Percentiles rank a stretch among this genome's conserved stretches.
Evolutionary conservation across 768 basidiomycete species (phyloP).

Genomic region (Pleurotus platypus): DNA sequence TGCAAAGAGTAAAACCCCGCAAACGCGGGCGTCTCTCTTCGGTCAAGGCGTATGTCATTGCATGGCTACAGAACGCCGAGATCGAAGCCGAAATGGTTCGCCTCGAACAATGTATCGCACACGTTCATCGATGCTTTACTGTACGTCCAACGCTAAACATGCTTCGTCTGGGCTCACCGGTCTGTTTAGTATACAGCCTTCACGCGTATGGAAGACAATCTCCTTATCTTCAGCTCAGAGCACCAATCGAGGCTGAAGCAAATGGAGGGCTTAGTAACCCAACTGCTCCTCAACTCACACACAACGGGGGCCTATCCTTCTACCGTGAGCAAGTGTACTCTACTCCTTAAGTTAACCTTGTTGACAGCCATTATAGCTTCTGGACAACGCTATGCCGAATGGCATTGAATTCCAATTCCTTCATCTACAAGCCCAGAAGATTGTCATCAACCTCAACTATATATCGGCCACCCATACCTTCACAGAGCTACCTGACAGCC

Average conservation of each 20-base stretch:
- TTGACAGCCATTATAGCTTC: neutral
- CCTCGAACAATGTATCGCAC: neutral
- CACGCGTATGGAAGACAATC: conserved; percentile 1
- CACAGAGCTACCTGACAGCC: neutral
- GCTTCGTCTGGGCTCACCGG: neutral
- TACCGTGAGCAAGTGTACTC: neutral
- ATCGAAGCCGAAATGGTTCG: neutral
- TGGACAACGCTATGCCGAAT: neutral
- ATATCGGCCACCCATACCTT: neutral
- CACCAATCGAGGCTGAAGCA: neutral
- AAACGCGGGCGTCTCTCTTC: neutral
- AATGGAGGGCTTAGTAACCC: conserved; percentile 3
- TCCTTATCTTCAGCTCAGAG: conserved; percentile 1
- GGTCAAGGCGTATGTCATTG: neutral
- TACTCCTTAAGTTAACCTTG: too few relatives aligned
- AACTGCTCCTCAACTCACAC: neutral
- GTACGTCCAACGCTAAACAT: too few relatives aligned
- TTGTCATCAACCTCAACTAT: neutral
- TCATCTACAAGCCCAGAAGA: neutral
- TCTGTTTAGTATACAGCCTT: neutral
- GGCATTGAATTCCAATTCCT: conserved; percentile 2
- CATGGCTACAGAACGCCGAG: neutral
- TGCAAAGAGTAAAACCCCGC: neutral
- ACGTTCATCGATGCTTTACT: neutral
- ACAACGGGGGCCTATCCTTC: neutral